These are phyloP conservation scores for Trichaptum fuscoviolaceum DNA, from an alignment of 768 basidiomycete genomes.

Conservation along the genomic window DNA sequence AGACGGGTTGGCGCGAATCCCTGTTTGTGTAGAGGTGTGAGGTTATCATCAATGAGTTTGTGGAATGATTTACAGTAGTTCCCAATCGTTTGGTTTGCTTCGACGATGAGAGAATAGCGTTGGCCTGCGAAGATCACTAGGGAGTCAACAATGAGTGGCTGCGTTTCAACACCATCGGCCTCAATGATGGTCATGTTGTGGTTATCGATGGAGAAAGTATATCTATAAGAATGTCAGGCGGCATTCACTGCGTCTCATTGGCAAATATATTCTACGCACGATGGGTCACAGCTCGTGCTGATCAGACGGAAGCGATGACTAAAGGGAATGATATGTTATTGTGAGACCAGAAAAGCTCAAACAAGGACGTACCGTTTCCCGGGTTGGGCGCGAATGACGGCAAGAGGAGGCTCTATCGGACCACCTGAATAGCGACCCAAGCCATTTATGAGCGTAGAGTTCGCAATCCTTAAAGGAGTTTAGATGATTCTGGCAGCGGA, in stretches of 20 bases:
- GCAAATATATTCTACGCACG: no score
- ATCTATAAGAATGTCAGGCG: constrained; percentile 9
- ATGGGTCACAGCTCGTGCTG: constrained; percentile 40
- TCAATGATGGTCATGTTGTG: constrained; percentile 25
- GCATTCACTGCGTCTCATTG: no score
- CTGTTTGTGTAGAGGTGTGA: constrained; percentile 3
- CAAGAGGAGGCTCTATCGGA: constrained; percentile 28
- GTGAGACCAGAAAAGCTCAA: neutral
- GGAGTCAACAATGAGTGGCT: constrained; percentile 20
- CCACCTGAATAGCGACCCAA: constrained; percentile 41
- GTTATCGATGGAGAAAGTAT: constrained; percentile 21
- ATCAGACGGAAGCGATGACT: constrained; percentile 54
- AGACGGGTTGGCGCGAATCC: constrained; percentile 11
- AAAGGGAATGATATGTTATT: neutral
- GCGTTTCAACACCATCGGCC: constrained; percentile 19
- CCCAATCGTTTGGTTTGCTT: constrained; percentile 16
- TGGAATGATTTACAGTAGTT: constrained; percentile 20
- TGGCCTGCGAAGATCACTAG: constrained; percentile 21
- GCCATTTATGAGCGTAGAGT: constrained; percentile 51
- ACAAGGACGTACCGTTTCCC: constrained; percentile 20
- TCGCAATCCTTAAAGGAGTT: no score
- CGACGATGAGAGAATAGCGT: constrained; percentile 25
- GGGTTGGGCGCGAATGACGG: constrained; percentile 38
- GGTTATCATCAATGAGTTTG: neutral
- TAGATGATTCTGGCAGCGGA: no score